Evolutionary conservation across 495 filamentous ascomycete species (phyloP).

Genomic region (Xylaria intraflava): DNA sequence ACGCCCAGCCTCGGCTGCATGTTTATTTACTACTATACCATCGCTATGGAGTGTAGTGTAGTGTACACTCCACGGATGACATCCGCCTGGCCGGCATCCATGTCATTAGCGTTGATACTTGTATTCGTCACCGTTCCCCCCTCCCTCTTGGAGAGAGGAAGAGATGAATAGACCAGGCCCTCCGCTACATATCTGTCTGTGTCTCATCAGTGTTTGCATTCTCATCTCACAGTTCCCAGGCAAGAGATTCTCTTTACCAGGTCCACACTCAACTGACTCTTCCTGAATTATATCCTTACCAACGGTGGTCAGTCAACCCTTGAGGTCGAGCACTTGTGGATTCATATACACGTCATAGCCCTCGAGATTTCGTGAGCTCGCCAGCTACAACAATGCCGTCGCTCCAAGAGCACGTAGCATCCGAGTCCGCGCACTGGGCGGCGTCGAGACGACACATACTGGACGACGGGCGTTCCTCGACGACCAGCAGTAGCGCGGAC

Average conservation of each 20-base stretch:
- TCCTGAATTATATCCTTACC: no score
- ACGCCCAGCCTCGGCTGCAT: no score
- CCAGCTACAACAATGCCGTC: slow-evolving; percentile 2
- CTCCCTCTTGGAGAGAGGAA: background rate
- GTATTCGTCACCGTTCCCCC: slow-evolving; percentile 5
- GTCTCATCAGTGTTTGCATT: no score
- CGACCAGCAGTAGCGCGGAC: slow-evolving; percentile 1
- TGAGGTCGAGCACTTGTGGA: background rate
- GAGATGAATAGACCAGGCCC: slow-evolving; percentile 6
- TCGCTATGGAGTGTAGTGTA: no score
- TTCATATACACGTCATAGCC: slow-evolving; percentile 2
- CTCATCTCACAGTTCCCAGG: no score
- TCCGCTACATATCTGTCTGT: background rate
- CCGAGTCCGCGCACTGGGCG: slow-evolving; percentile 2
- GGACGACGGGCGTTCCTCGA: background rate
- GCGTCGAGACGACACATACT: background rate
- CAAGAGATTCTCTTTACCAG: no score
- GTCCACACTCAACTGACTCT: no score
- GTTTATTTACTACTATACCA: no score
- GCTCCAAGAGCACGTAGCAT: slow-evolving; percentile 5
- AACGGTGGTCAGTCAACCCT: background rate
- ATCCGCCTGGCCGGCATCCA: background rate
- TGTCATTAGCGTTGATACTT: slow-evolving; percentile 1
- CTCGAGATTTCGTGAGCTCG: background rate
- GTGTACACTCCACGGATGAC: no score